These are phyloP conservation scores for Penicillium riverlandense DNA, from an alignment of 495 filamentous ascomycete genomes.

Conservation along the genomic window DNA sequence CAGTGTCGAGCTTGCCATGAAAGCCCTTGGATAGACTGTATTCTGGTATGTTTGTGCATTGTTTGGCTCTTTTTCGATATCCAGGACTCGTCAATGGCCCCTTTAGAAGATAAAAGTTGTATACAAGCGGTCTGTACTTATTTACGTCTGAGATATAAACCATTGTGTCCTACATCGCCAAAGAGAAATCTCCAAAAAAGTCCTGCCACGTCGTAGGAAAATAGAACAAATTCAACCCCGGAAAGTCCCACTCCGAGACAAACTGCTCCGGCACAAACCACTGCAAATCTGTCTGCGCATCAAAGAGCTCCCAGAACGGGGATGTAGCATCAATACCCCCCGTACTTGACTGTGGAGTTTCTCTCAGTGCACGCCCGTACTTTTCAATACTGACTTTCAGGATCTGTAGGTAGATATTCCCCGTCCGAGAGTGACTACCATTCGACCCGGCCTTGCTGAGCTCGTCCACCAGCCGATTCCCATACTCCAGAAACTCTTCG, in stretches of 20 bases:
- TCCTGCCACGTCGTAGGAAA: conserved; percentile 42
- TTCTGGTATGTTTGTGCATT: conserved; percentile 7
- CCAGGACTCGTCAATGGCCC: conserved; percentile 19
- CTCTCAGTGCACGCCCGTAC: conserved; percentile 33
- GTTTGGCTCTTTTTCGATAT: conserved; percentile 24
- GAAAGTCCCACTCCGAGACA: conserved; percentile 49
- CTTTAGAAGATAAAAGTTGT: conserved; percentile 21
- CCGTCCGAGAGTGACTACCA: conserved; percentile 16
- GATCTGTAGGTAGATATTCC: conserved; percentile 38
- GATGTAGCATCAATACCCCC: conserved; percentile 12
- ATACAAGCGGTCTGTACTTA: conserved; percentile 6
- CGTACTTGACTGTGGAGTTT: conserved; percentile 16
- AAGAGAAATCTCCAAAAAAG: conserved; percentile 33
- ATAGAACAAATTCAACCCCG: conserved; percentile 43
- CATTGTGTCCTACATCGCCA: conserved; percentile 15
- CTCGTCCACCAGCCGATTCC: conserved; percentile 34
- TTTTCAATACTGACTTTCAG: conserved; percentile 41
- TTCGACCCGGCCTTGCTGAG: conserved; percentile 27
- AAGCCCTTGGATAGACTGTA: conserved; percentile 29
- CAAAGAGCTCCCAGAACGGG: conserved; percentile 34
- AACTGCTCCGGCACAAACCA: conserved; percentile 46
- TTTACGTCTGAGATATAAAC: background rate
- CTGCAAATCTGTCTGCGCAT: conserved; percentile 42
- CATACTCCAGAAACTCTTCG: conserved; percentile 33
- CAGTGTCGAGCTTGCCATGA: conserved; percentile 42